A percentile compares a stretch with the other conserved stretches of the same genome.
phyloP scores from a whole-genome alignment of 2,329 filamentous ascomycete genomes.

The Paraphoma chrysanthemicola region DNA sequence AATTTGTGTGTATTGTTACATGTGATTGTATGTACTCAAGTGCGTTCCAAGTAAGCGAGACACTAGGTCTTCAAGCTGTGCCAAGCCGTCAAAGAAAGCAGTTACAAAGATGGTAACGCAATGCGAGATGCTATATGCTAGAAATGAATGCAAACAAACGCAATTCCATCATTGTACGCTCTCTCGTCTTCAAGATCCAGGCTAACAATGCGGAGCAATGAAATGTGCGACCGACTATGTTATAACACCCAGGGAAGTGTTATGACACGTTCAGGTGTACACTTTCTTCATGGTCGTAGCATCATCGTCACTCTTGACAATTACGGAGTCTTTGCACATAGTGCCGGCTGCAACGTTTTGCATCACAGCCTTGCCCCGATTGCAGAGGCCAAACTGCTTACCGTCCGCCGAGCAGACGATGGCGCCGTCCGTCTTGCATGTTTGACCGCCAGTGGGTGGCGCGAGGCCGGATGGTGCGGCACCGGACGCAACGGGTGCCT shows the following conservation, averaged over 20 bases:
- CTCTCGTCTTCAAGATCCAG: neutral
- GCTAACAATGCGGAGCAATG: neutral
- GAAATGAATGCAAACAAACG: neutral
- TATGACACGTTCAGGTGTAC: neutral
- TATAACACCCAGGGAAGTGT: neutral
- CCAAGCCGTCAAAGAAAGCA: too few species aligned
- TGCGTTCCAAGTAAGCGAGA: too few species aligned
- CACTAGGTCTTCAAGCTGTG: too few species aligned
- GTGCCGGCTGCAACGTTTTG: slow-evolving; percentile 53
- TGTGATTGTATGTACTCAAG: too few species aligned
- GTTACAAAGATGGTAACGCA: too few species aligned
- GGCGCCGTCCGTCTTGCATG: slow-evolving; percentile 45
- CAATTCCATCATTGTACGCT: neutral
- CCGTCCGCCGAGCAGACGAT: slow-evolving; percentile 47
- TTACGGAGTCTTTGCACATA: slow-evolving; percentile 47
- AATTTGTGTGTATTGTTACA: too few species aligned
- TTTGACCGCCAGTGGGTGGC: slow-evolving; percentile 8
- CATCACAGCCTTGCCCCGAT: slow-evolving; percentile 47
- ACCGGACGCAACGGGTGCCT: slow-evolving; percentile 8
- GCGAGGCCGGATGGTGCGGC: neutral
- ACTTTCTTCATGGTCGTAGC: neutral
- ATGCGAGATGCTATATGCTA: neutral
- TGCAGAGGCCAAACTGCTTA: slow-evolving; percentile 50
- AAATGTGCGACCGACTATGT: neutral
- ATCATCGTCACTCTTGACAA: slow-evolving; percentile 36